phyloP scores from a whole-genome alignment of 345 rosid species.

The Lenwebbia sp. region DNA sequence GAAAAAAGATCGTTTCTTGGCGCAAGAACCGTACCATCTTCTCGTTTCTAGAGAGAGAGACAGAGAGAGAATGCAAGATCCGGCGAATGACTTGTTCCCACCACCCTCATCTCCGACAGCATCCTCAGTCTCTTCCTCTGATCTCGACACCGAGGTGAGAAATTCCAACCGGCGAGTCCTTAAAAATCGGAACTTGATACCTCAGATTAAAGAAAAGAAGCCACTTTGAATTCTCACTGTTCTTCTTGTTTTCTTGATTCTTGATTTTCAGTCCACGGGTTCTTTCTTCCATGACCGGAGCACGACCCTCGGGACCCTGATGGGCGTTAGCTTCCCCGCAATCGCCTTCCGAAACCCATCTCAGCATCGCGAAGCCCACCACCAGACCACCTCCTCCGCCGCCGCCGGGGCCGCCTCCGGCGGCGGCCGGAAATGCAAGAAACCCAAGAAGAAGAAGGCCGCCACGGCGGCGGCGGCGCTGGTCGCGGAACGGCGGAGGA shows the following conservation, averaged over 20 bases:
- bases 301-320: slow-evolving; percentile 83
- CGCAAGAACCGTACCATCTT: not conserved
- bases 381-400: not conserved
- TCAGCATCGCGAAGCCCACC: slow-evolving; percentile 24
- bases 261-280: slow-evolving; percentile 59
- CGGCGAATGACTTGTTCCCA: slow-evolving; percentile 25
- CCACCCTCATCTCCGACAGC: slow-evolving; percentile 60
- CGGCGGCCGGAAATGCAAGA: slow-evolving; percentile 1
- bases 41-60: not conserved
- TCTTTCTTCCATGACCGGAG: slow-evolving; percentile 96
- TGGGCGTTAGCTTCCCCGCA: slow-evolving; percentile 80
- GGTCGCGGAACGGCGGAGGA: slow-evolving; percentile 29
- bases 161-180: not conserved
- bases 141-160: slow-evolving; percentile 94
- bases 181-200: not conserved
- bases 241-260: not conserved
- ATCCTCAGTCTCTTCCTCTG: slow-evolving; percentile 84
- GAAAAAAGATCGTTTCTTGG: not conserved
- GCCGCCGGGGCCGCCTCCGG: not conserved
- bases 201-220: not conserved
- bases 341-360: slow-evolving; percentile 55
- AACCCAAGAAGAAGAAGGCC: slow-evolving; percentile 11
- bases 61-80: slow-evolving; percentile 36
- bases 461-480: slow-evolving; percentile 6
- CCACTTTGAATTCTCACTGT: not conserved